Evolutionary conservation across 225 moss, liverwort and hornwort genomes (phyloP).

Genomic region (Asterella californica): DNA sequence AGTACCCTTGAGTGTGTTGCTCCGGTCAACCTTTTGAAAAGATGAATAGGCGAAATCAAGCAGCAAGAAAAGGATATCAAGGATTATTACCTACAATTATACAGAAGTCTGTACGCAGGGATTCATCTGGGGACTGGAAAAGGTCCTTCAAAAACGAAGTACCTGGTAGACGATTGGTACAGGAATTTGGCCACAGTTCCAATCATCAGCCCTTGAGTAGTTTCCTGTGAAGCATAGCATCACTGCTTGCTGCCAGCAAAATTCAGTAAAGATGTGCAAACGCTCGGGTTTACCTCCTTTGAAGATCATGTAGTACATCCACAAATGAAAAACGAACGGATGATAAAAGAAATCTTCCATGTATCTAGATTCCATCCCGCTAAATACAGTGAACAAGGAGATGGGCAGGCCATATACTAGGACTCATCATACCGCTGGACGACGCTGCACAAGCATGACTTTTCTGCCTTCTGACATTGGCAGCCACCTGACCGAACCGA

Average conservation of each 20-base stretch:
- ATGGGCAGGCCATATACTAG: background rate
- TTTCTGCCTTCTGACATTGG: background rate
- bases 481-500: background rate
- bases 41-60: no score
- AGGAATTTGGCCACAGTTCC: slow-evolving; percentile 39
- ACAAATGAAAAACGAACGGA: background rate
- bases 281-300: background rate
- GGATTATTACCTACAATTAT: no score
- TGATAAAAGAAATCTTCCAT: background rate
- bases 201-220: slow-evolving; percentile 44
- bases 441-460: background rate
- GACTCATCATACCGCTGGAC: background rate
- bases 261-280: slow-evolving; percentile 21
- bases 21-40: no score
- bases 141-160: background rate
- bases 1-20: background rate
- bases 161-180: slow-evolving; percentile 49
- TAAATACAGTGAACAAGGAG: background rate
- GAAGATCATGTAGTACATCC: background rate
- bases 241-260: slow-evolving; percentile 56
- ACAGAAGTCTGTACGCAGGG: no score
- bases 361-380: background rate
- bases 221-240: slow-evolving; percentile 69
- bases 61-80: no score
- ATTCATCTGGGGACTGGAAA: no score